Conservation (phyloP, 148 eudicot genomes). For the Amaranthus cruentus region DNA sequence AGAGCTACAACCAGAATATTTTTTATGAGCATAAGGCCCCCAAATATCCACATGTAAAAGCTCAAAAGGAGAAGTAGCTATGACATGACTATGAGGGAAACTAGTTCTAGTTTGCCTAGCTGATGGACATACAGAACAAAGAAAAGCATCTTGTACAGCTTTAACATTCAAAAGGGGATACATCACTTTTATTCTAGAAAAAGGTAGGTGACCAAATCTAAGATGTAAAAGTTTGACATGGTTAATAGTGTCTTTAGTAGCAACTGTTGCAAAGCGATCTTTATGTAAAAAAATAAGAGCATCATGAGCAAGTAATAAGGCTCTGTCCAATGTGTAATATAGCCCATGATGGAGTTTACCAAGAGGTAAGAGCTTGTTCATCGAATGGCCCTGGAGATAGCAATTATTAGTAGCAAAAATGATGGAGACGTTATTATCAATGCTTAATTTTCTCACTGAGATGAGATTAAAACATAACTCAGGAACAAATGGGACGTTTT, state of each 20-base stretch:
- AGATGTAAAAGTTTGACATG: not conserved
- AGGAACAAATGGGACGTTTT: not conserved
- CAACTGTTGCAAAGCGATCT: not conserved
- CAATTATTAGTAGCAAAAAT: not conserved
- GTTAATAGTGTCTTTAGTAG: not conserved
- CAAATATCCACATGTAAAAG: conserved; percentile 2
- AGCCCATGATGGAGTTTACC: not conserved
- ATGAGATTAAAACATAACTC: not conserved
- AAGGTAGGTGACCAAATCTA: not conserved
- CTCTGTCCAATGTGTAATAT: not conserved
- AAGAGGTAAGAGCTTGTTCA: not conserved
- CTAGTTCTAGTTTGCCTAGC: not conserved
- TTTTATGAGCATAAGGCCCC: not conserved
- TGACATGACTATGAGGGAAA: not conserved
- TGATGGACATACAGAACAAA: not conserved
- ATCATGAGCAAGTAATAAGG: too few species aligned
- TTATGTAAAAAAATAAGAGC: too few species aligned
- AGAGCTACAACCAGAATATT: not conserved
- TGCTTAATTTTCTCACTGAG: not conserved
- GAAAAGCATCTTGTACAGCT: too few species aligned
- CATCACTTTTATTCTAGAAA: not conserved
- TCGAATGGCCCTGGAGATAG: not conserved
- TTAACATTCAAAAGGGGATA: too few species aligned
- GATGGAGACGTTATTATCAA: not conserved
- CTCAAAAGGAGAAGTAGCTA: not conserved